Evolutionary conservation across 2,329 filamentous ascomycete species (phyloP), one percentile per base, ranked within the genome.

Genomic region (Aspergillus fumigatus): DNA sequence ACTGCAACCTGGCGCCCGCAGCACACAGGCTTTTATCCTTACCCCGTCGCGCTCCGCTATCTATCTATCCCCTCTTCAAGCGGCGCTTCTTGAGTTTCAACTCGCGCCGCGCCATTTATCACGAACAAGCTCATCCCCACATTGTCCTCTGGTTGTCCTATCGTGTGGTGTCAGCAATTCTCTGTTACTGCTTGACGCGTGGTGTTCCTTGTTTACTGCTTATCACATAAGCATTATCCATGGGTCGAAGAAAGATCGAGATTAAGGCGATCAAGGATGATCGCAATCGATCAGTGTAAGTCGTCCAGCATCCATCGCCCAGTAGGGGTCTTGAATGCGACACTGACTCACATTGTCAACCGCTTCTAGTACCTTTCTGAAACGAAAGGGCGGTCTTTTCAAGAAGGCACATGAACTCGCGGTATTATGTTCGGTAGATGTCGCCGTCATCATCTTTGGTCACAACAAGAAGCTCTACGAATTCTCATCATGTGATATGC

Each of bases 261-360:
- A 97, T 99, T 82, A 97, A 97, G 80, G 91, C 93, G 67, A 97
- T 97, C 83, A 97, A 96, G 79, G 92, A 97, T 86, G 92, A 97
- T 77, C 87, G 92, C 70, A 97, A 97, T 74, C 91, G 92, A 74
- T 96, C 92, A 70, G 92, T 97, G 92, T 97, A 91, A 77, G 90
- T 81, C 40, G 23, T 7, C 27, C 32, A 17, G 32, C n/a, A 55
- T 23, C 10, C 45, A 19, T 25, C 38, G 38, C 25, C 17, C 11
- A n/a, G 3, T 17, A 6, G 23, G n/a, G 23, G 41, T 23, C 11
- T 23, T 25, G 43, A 47, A 14, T 43, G 23, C 19, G 23, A 47
- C n/a, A 21, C 41, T 43, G 27, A 45, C 58, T 59, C 38, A 58
- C 52, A 40, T 51, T 26, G 47, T 48, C 26, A 50, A 49, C 40